A percentile compares a stretch with the other conserved stretches of the same genome.
Evolutionary conservation across 805 yeast species (phyloP).

Genomic region (Candida maltosa): DNA sequence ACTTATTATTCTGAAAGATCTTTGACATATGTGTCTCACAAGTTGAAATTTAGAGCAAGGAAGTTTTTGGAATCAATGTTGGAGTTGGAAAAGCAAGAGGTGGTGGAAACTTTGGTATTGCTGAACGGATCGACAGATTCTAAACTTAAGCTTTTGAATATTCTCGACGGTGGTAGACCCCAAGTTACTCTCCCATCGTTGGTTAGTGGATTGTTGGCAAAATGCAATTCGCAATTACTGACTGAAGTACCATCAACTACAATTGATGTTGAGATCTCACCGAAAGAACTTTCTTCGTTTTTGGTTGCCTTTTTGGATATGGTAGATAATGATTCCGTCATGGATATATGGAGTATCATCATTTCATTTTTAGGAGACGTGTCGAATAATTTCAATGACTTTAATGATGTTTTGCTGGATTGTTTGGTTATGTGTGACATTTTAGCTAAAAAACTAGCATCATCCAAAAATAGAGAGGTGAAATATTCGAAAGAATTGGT

Average conservation of each 20-base stretch:
- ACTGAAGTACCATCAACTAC: constrained; percentile 41
- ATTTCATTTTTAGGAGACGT: constrained; percentile 61
- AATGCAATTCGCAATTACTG: constrained; percentile 35
- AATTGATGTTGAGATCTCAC: constrained; percentile 44
- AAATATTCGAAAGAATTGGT: constrained; percentile 58
- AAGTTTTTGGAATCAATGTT: constrained; percentile 62
- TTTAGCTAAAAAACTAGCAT: constrained; percentile 54
- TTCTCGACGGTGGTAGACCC: constrained; percentile 81
- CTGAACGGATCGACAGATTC: constrained; percentile 18
- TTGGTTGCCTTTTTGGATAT: constrained; percentile 60
- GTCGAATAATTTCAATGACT: constrained; percentile 42
- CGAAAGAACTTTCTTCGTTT: constrained; percentile 46
- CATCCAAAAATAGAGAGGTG: constrained; percentile 59
- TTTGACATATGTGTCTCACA: constrained; percentile 45
- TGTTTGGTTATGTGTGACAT: constrained; percentile 50
- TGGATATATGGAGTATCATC: constrained; percentile 69
- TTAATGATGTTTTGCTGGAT: constrained; percentile 48
- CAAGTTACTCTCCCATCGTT: constrained; percentile 69
- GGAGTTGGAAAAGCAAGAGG: constrained; percentile 67
- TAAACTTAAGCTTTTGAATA: constrained; percentile 61
- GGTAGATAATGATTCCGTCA: constrained; percentile 71
- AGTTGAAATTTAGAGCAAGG: constrained; percentile 65
- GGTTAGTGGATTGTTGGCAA: constrained; percentile 49
- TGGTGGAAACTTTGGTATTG: constrained; percentile 60
- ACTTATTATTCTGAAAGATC: constrained; percentile 17